These are phyloP conservation scores for Viola pubescens DNA, from an alignment of 441 rosid species.

Conservation along the genomic window DNA sequence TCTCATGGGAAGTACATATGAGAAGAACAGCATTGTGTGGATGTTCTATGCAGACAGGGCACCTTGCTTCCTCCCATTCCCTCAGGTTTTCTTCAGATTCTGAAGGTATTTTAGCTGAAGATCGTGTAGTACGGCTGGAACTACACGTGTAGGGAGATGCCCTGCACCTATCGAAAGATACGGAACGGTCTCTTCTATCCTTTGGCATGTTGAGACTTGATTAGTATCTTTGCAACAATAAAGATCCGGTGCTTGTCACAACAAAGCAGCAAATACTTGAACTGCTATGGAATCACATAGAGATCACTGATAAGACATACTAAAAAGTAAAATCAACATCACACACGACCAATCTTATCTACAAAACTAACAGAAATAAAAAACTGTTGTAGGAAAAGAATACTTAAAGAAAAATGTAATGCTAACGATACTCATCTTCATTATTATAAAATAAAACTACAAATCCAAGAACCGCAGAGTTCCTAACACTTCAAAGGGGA, in stretches of 20 bases:
- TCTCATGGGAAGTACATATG: conserved; percentile 60
- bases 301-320: conserved; percentile 1
- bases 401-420: no score
- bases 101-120: conserved; percentile 31
- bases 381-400: no score
- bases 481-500: no score
- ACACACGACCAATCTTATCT: no score
- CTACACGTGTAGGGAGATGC: conserved; percentile 46
- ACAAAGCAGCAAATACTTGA: conserved; percentile 15
- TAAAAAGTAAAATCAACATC: neutral
- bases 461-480: no score
- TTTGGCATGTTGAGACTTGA: conserved; percentile 45
- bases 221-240: conserved; percentile 12
- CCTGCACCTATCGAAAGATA: conserved; percentile 44
- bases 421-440: no score
- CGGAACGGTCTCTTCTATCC: conserved; percentile 59
- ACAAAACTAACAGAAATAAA: no score
- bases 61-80: conserved; percentile 76
- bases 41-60: conserved; percentile 82
- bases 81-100: conserved; percentile 39
- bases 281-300: conserved; percentile 14
- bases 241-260: conserved; percentile 14
- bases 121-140: conserved; percentile 28
- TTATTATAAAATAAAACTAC: no score
- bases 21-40: conserved; percentile 81